These are phyloP conservation scores for Halenospora varia DNA, from an alignment of 495 filamentous ascomycete species.

Conservation along the genomic window DNA sequence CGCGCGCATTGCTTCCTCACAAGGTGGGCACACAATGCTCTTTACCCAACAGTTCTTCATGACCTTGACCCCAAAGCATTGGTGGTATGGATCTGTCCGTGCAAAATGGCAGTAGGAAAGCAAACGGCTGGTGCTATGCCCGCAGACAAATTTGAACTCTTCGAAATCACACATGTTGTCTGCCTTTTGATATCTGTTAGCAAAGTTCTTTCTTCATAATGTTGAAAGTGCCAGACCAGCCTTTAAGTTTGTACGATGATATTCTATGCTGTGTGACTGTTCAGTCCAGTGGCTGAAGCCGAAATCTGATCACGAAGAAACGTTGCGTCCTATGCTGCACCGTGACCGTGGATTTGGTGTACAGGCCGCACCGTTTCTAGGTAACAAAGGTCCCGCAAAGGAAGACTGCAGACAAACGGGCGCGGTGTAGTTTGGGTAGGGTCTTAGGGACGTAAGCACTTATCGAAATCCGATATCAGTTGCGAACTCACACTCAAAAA, in stretches of 20 bases:
- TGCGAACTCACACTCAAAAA: too few relatives aligned
- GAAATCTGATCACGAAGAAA: too few relatives aligned
- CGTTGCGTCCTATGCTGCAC: background rate
- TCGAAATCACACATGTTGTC: slow-evolving; percentile 62
- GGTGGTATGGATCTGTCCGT: slow-evolving; percentile 59
- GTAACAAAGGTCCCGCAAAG: background rate
- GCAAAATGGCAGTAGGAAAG: slow-evolving; percentile 68
- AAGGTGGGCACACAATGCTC: slow-evolving; percentile 36
- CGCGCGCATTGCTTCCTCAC: slow-evolving; percentile 5
- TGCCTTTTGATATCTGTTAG: background rate
- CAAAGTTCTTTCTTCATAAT: background rate
- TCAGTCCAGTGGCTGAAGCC: background rate
- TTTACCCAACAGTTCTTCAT: slow-evolving; percentile 52
- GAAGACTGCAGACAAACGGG: background rate
- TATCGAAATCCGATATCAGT: background rate
- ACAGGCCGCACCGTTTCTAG: background rate
- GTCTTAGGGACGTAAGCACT: background rate
- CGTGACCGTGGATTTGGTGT: background rate
- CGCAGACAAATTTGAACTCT: slow-evolving; percentile 57
- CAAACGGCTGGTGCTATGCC: slow-evolving; percentile 47
- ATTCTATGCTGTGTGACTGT: background rate
- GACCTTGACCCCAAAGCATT: slow-evolving; percentile 57
- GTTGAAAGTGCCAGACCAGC: too few relatives aligned
- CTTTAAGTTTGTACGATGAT: background rate
- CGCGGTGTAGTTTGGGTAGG: background rate